Base-by-base conservation (phyloP, 352 stramenopile species). In the Phytophthora constricta region DNA sequence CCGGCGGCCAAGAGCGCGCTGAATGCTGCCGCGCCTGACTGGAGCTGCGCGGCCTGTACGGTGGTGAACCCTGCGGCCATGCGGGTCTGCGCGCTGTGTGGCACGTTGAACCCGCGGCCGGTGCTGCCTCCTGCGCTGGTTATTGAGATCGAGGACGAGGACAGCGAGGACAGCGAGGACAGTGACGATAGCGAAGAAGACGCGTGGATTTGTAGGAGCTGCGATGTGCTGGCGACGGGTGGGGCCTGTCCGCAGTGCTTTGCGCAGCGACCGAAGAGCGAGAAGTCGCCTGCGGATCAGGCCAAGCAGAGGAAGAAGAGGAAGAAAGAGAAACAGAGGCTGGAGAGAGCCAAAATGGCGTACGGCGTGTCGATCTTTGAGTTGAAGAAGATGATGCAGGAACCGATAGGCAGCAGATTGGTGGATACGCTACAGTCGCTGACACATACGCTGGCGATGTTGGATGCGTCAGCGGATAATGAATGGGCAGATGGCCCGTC, bases 391-490 rank as follows among this genome's bases (percentile, higher is more conserved):
- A 58, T 93, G 19, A 43, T 80, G 22, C 50, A 61, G 8, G 80
- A 90, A 41, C 82, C 82, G 1, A 76, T 60, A 22, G 89, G 82
- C 23, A 68, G 61, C 54, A 59, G 66, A 11, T 71, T 96, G 16
- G 62, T 81, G 4, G 84, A 91, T 52, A 90, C 77, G 22, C 59
- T 96, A 55, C 87, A 94, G 64, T 80, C 84, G 11, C 63, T 96
- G 56, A 96, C 87, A 11, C 87, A 96, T 60, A 93, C 86, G 17
- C 37, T 96, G 27, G 87, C 87, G 2, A 94, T 96, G 86, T 89
- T 91, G 76, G 87, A 96, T 58, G 87, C 87, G 20, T 96, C 87
- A 7, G 70, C 81, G 0, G 87, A 94, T 43, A 82, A 80, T 17
- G 85, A 90, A 48, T 92, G 84, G 83, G 80, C 79, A 0, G 83